These are phyloP conservation scores for Diaporthe longicolla DNA, from an alignment of 2,329 filamentous ascomycete genomes.

Conservation along the genomic window DNA sequence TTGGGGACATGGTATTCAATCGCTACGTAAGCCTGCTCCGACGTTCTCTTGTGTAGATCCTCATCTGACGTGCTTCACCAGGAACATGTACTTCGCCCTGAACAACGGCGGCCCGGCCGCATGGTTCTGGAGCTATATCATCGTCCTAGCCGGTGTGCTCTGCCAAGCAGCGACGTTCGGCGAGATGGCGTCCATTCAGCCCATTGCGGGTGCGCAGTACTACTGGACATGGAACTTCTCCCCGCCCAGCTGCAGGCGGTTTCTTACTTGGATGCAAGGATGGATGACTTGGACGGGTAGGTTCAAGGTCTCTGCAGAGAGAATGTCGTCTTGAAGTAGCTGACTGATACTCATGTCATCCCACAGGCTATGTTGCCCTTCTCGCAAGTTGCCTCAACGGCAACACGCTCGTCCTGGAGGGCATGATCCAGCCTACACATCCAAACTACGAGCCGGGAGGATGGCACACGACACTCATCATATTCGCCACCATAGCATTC, in stretches of 20 bases:
- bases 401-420: constrained; percentile 36
- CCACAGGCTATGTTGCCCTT: constrained; percentile 54
- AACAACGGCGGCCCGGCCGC: constrained; percentile 52
- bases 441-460: constrained; percentile 33
- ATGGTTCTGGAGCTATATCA: constrained; percentile 50
- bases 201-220: constrained; percentile 58
- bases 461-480: constrained; percentile 57
- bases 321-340: not conserved
- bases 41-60: too few species aligned
- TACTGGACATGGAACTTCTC: constrained; percentile 54
- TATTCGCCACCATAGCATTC: constrained; percentile 50
- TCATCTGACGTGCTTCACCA: not conserved
- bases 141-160: constrained; percentile 49
- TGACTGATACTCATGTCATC: not conserved
- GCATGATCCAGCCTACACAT: constrained; percentile 38
- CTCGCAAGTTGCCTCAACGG: constrained; percentile 53
- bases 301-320: constrained; percentile 42
- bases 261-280: constrained; percentile 45
- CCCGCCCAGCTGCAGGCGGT: constrained; percentile 12
- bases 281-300: constrained; percentile 60
- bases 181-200: constrained; percentile 57
- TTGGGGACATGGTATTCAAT: constrained; percentile 30
- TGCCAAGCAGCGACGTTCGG: constrained; percentile 53
- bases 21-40: not conserved
- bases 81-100: constrained; percentile 46